Conservation (phyloP, 305 asterid species). For the Solanum hybrid region DNA sequence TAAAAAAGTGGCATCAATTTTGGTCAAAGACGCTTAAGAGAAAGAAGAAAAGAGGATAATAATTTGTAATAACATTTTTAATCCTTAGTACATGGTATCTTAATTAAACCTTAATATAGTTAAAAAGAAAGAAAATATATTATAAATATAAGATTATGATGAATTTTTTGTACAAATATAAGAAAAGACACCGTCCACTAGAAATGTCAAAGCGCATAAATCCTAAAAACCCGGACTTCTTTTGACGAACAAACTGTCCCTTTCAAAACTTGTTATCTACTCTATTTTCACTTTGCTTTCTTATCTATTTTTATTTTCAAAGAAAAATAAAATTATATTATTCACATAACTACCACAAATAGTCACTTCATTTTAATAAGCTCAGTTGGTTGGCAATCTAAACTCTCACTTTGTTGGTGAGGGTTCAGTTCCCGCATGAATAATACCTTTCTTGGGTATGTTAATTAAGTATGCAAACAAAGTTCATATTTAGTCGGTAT, state of each 20-base stretch:
- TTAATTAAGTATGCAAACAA: not conserved
- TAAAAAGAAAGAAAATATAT: not conserved
- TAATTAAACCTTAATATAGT: not conserved
- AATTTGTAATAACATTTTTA: not conserved
- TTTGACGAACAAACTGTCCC: conserved; percentile 22
- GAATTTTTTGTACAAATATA: not conserved
- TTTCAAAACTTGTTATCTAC: conserved; percentile 3
- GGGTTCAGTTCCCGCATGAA: not conserved
- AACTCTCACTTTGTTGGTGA: not conserved
- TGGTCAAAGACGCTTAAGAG: conserved; percentile 58
- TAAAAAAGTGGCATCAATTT: conserved; percentile 17
- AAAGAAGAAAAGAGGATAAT: conserved; percentile 7
- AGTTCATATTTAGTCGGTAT: not conserved
- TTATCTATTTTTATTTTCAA: not conserved
- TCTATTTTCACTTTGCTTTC: not conserved
- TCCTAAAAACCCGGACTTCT: conserved; percentile 25
- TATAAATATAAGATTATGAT: not conserved
- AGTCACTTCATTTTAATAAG: not conserved
- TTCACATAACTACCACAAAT: not conserved
- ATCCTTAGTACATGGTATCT: not conserved
- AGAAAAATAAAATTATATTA: not conserved
- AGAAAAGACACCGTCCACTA: conserved; percentile 14
- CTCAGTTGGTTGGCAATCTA: not conserved
- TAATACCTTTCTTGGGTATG: not conserved
- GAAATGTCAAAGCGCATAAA: conserved; percentile 12